These are phyloP conservation scores for Cladochytrium replicatum DNA, from an alignment of 192 early-diverging fungal genomes.

Conservation along the genomic window DNA sequence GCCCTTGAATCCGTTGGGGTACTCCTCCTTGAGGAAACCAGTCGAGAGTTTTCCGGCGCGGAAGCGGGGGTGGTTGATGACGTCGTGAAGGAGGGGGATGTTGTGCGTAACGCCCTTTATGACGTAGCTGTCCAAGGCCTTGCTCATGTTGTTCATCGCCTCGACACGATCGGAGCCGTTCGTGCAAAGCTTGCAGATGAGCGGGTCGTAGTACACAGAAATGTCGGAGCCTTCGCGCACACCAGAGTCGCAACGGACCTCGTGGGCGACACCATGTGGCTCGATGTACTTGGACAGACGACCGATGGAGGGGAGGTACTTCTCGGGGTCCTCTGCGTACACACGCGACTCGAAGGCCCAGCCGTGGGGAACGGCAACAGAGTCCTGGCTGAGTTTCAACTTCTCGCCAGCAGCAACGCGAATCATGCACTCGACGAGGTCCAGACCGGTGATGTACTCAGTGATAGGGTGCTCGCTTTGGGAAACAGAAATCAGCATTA, in stretches of 20 bases:
- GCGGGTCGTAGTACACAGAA: constrained; percentile 90
- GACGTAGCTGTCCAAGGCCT: constrained; percentile 80
- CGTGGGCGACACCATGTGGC: constrained; percentile 41
- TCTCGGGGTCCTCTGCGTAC: constrained; percentile 92
- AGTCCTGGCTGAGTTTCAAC: constrained; percentile 60
- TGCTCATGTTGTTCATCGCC: constrained; percentile 67
- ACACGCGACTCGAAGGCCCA: constrained; percentile 94
- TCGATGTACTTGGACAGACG: constrained; percentile 77
- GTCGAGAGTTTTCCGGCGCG: constrained; percentile 67
- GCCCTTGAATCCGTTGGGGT: constrained; percentile 79
- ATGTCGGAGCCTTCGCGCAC: constrained; percentile 88
- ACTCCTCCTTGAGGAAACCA: constrained; percentile 79
- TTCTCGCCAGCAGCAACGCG: constrained; percentile 73
- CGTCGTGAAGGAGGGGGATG: constrained; percentile 83
- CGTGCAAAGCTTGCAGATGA: constrained; percentile 92
- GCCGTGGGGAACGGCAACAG: constrained; percentile 62
- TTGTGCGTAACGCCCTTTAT: constrained; percentile 96
- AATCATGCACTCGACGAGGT: constrained; percentile 95
- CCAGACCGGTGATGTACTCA: constrained; percentile 86
- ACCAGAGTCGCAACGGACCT: constrained; percentile 88
- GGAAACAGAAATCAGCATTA: neutral
- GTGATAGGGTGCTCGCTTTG: constrained; percentile 97
- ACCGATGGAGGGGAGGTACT: constrained; percentile 88
- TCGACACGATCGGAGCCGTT: constrained; percentile 65
- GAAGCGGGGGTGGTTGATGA: constrained; percentile 66